Evolutionary conservation across 352 stramenopile genomes (phyloP).

Genomic region (Phytophthora idaei): DNA sequence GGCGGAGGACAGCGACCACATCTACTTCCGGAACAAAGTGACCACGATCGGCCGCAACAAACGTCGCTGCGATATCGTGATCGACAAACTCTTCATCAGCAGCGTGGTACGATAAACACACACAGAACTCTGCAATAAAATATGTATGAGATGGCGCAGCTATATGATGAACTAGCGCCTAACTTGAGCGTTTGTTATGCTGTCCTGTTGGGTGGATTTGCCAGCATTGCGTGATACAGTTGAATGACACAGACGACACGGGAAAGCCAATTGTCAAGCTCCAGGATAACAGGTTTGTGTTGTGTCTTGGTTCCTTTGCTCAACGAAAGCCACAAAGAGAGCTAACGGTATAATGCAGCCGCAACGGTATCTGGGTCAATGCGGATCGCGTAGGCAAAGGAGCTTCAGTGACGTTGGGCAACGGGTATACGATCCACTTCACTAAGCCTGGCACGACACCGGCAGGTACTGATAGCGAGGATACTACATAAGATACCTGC

Average conservation of each 20-base stretch:
- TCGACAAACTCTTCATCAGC: constrained; percentile 72
- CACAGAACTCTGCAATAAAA: background rate
- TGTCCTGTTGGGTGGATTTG: constrained; percentile 6
- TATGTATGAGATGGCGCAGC: background rate
- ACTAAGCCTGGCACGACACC: constrained; percentile 58
- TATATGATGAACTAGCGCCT: background rate
- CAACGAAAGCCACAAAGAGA: background rate
- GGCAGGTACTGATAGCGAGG: constrained; percentile 19
- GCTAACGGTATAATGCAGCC: constrained; percentile 31
- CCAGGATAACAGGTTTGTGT: constrained; percentile 58
- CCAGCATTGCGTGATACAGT: constrained; percentile 65
- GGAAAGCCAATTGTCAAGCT: constrained; percentile 48
- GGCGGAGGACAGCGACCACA: constrained; percentile 59
- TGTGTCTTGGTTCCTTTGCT: background rate
- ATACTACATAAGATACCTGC: background rate
- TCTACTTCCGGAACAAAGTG: constrained; percentile 54
- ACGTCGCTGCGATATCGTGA: constrained; percentile 48
- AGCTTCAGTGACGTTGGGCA: constrained; percentile 32
- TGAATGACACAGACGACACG: constrained; percentile 34
- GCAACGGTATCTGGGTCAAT: constrained; percentile 79
- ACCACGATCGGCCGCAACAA: constrained; percentile 65
- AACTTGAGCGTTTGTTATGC: background rate
- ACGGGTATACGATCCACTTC: constrained; percentile 71
- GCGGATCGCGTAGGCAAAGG: constrained; percentile 56
- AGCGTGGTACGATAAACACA: constrained; percentile 48